Percentiles rank a stretch among this genome's conserved stretches.
phyloP scores from a whole-genome alignment of 192 early-diverging fungal species.

The Mortierella antarctica region DNA sequence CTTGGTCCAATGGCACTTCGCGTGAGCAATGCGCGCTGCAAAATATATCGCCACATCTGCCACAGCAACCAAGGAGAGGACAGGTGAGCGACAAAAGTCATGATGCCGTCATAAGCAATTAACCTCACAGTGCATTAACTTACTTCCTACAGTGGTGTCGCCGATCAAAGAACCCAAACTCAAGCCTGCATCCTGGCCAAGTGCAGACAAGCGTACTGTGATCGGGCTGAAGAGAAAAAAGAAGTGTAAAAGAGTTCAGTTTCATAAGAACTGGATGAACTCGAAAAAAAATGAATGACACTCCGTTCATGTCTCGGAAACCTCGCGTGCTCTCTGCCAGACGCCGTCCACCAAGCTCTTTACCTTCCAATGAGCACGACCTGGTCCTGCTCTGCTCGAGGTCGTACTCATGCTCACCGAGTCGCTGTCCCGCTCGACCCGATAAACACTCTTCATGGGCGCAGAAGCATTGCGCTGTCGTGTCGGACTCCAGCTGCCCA shows the following conservation, averaged over 20 bases:
- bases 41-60: slow-evolving; percentile 46
- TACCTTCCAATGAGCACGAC: slow-evolving; percentile 47
- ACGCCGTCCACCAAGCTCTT: not conserved
- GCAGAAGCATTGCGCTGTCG: slow-evolving; percentile 25
- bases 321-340: too few relatives aligned
- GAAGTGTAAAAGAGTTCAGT: not conserved
- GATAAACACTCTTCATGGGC: slow-evolving; percentile 17
- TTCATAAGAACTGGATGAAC: not conserved
- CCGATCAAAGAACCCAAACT: slow-evolving; percentile 45
- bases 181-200: slow-evolving; percentile 39
- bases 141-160: slow-evolving; percentile 51
- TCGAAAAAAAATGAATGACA: not conserved
- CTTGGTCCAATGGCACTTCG: slow-evolving; percentile 34
- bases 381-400: slow-evolving; percentile 13
- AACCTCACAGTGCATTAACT: not conserved
- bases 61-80: not conserved
- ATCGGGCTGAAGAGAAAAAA: slow-evolving; percentile 25
- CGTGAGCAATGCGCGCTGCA: slow-evolving; percentile 49
- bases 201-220: slow-evolving; percentile 38
- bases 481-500: slow-evolving; percentile 3
- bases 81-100: too few relatives aligned
- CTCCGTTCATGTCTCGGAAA: not conserved
- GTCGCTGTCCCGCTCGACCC: slow-evolving; percentile 21
- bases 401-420: slow-evolving; percentile 13
- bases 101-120: too few relatives aligned